phyloP scores from a whole-genome alignment of 2,329 filamentous ascomycete species.

The Arthroderma sp. region DNA sequence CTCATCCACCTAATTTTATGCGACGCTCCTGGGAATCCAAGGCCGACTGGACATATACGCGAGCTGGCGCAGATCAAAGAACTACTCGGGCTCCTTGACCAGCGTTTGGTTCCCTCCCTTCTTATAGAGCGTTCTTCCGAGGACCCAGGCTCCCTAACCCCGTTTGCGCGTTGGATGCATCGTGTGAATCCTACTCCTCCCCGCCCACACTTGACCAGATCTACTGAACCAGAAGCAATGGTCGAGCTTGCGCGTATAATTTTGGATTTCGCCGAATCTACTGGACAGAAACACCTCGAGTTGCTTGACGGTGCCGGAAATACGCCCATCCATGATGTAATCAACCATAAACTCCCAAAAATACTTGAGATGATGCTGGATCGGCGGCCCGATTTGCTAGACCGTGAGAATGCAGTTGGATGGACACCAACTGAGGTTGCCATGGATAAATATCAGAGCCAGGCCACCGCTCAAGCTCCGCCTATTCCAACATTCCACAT shows the following conservation, averaged over 20 bases:
- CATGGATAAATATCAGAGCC: constrained; percentile 16
- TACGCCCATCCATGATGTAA: constrained; percentile 27
- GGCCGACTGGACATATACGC: constrained; percentile 5
- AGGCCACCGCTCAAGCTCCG: constrained; percentile 12
- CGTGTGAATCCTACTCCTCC: constrained; percentile 1
- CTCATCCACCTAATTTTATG: constrained; percentile 48
- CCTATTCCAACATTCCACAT: not conserved
- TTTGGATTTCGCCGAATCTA: constrained; percentile 4
- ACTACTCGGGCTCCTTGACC: constrained; percentile 46
- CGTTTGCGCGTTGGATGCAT: constrained; percentile 47
- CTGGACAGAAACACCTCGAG: constrained; percentile 29
- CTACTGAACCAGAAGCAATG: not conserved
- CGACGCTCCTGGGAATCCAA: constrained; percentile 14
- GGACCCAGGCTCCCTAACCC: constrained; percentile 17
- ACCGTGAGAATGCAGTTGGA: constrained; percentile 63
- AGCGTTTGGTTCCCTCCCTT: constrained; percentile 33
- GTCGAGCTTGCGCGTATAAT: not conserved
- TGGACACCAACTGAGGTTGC: constrained; percentile 52
- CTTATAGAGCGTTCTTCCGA: constrained; percentile 20
- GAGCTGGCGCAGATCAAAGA: constrained; percentile 36
- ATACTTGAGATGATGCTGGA: constrained; percentile 42
- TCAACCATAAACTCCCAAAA: constrained; percentile 37
- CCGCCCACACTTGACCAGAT: not conserved
- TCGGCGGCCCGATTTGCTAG: constrained; percentile 45
- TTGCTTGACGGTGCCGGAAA: constrained; percentile 33